Base-by-base conservation (phyloP, 1,139 yeast species). In the Casaregolazyma lundiana region DNA sequence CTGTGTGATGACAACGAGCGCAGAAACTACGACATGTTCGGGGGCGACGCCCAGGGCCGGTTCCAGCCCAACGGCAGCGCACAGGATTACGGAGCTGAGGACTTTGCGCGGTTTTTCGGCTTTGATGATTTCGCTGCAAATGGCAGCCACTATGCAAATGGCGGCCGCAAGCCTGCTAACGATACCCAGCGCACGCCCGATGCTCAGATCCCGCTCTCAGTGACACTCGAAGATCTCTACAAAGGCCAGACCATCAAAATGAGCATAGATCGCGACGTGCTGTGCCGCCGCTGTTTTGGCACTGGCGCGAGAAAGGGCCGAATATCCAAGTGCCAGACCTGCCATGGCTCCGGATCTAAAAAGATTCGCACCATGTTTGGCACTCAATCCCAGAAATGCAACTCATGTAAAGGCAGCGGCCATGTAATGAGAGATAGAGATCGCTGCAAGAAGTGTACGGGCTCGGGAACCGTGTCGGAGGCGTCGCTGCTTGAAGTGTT, bases 241-340 rank as follows among this genome's bases (percentile, higher is more conserved):
- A 78, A 77, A 55, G 97, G 98, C 7, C 87, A 87, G 61, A 78
- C 81, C 13, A 75, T 88, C 53, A 84, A 87, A 62, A 78, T 87
- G 59, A 76, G 87, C 2, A 77, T 87, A 3, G 78, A 84, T 2
- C 76, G 97, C 60, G 78, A 85, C 59, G 73, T 84, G 16, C 67
- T 88, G 6, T 90, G 97, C 68, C 64, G 72, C 1, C 63, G 69
- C 38, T 90, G 97, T 66, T 69, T 73, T 43, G 97, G 97, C 9
- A 50, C 77, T 1, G 97, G 97, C 1, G 80, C 84, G 26, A 78
- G 75, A 54, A 71, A 77, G 49, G 89, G 95, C 0, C 70, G 69
- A 24, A 65, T 75, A 26, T 66, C 66, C 34, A 65, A 71, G 4
- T 90, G 97, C 71, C 70, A 73, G 0, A 65, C 72, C 4, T 92